Evolutionary conservation across 192 early-diverging fungal species (phyloP).

Genomic region (Lobulomyces angularis): DNA sequence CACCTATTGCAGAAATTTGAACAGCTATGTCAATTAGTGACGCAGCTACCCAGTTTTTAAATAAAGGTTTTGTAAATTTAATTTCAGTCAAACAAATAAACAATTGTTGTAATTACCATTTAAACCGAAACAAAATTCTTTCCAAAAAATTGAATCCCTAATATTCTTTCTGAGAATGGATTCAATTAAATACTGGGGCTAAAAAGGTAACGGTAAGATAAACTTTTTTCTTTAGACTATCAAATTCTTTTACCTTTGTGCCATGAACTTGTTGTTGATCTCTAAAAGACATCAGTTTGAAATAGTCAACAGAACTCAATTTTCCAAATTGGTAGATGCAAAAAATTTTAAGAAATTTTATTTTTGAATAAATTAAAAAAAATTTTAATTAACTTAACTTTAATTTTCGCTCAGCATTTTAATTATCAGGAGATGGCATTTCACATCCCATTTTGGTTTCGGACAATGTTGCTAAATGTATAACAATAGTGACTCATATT

Average conservation of each 20-base stretch:
- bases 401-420: constrained; percentile 1
- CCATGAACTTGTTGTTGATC: constrained; percentile 9
- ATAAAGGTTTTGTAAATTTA: too few relatives aligned
- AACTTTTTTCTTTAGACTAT: too few relatives aligned
- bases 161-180: constrained; percentile 84
- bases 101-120: constrained; percentile 61
- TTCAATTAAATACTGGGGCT: constrained; percentile 90
- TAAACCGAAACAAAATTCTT: constrained; percentile 89
- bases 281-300: constrained; percentile 3
- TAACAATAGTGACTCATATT: too few relatives aligned
- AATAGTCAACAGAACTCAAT: neutral
- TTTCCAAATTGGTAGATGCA: constrained; percentile 7
- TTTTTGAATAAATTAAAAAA: constrained; percentile 5
- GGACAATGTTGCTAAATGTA: too few relatives aligned
- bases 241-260: constrained; percentile 34
- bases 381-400: neutral
- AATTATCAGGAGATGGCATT: neutral
- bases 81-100: too few relatives aligned
- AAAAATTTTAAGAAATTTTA: constrained; percentile 14
- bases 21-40: constrained; percentile 83
- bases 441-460: too few relatives aligned
- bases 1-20: constrained; percentile 48
- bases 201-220: too few relatives aligned
- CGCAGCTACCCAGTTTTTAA: constrained; percentile 51
- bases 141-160: constrained; percentile 91